phyloP scores from a whole-genome alignment of 345 rosid genomes.

The Sonneratia alba region DNA sequence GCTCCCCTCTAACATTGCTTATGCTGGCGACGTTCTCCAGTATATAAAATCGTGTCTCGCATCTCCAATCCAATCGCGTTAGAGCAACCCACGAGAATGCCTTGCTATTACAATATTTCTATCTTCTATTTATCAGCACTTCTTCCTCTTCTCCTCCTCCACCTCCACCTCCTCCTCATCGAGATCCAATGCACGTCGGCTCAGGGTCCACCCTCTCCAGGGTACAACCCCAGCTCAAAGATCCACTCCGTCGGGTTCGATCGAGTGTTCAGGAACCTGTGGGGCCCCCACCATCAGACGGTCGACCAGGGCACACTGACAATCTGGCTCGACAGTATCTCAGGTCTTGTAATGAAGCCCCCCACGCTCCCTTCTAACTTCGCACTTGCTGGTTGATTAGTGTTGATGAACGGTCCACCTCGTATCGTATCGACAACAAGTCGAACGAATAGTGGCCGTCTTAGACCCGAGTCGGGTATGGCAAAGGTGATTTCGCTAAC shows the following conservation, averaged over 20 bases:
- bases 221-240: slow-evolving; percentile 61
- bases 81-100: not conserved
- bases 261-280: slow-evolving; percentile 44
- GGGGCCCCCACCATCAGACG: slow-evolving; percentile 88
- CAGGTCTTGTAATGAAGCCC: slow-evolving; percentile 33
- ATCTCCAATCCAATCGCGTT: not conserved
- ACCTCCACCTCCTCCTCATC: too few species aligned
- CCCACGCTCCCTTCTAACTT: not conserved
- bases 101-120: not conserved
- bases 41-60: not conserved
- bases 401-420: too few species aligned
- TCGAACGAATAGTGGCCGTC: too few species aligned
- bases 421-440: too few species aligned
- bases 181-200: slow-evolving; percentile 9
- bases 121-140: not conserved
- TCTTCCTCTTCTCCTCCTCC: not conserved
- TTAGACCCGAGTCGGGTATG: too few species aligned
- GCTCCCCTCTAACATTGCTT: too few species aligned
- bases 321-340: slow-evolving; percentile 61
- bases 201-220: slow-evolving; percentile 70
- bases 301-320: slow-evolving; percentile 48
- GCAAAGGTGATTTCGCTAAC: not conserved
- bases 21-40: too few species aligned
- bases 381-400: too few species aligned
- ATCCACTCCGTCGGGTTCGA: slow-evolving; percentile 35